Evolutionary conservation across 1,139 yeast genomes (phyloP).

Genomic region (Pichia inconspicua): DNA sequence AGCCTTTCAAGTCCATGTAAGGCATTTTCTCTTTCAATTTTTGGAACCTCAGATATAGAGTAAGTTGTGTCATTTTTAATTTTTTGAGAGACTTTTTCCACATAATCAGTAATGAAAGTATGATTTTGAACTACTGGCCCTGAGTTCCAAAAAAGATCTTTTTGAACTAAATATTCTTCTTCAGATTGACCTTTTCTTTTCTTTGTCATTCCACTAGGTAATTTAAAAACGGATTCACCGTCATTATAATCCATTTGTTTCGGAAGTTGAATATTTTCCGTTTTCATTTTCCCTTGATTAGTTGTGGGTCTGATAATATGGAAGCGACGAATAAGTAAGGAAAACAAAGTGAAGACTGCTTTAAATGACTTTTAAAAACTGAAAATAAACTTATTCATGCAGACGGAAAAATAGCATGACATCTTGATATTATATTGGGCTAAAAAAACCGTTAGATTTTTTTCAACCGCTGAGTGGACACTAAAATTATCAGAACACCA

Average conservation of each 20-base stretch:
- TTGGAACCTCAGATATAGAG: constrained; percentile 11
- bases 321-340: background rate
- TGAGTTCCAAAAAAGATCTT: constrained; percentile 32
- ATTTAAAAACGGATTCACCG: constrained; percentile 32
- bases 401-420: background rate
- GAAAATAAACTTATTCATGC: too few relatives aligned
- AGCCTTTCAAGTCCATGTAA: constrained; percentile 39
- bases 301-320: background rate
- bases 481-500: too few relatives aligned
- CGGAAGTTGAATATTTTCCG: constrained; percentile 7
- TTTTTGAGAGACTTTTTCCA: constrained; percentile 2
- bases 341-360: background rate
- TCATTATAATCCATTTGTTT: constrained; percentile 17
- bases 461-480: too few relatives aligned
- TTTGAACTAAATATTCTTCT: constrained; percentile 44
- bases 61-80: constrained; percentile 14
- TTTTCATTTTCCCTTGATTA: background rate
- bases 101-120: constrained; percentile 32
- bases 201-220: constrained; percentile 33
- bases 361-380: too few relatives aligned
- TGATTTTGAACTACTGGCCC: constrained; percentile 38
- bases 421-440: background rate
- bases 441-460: background rate
- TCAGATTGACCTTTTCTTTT: constrained; percentile 52
- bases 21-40: constrained; percentile 20